These are phyloP conservation scores for Durusdinium trenchii DNA, from an alignment of 73 alveolate genomes.

Conservation along the genomic window DNA sequence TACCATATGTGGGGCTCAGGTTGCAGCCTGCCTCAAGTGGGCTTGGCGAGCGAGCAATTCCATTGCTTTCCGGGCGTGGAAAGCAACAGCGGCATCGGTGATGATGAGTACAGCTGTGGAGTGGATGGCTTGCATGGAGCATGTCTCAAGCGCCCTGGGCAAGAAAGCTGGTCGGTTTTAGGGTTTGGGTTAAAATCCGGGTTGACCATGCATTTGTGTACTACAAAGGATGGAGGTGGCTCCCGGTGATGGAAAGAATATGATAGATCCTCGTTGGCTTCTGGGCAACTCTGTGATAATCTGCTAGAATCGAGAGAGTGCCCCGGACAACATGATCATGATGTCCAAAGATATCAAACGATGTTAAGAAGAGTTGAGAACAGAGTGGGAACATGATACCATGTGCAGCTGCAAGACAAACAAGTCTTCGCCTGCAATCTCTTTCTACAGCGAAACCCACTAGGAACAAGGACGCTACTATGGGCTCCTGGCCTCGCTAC, in stretches of 20 bases:
- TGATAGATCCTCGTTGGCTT: background rate
- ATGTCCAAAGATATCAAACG: too few species aligned
- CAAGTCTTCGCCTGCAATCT: too few species aligned
- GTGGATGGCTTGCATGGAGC: constrained; percentile 80
- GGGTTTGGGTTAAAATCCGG: background rate
- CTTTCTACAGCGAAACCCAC: too few species aligned
- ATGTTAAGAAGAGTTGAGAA: too few species aligned
- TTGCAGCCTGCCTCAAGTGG: constrained; percentile 49
- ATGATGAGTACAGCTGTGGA: constrained; percentile 74
- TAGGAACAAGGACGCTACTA: too few species aligned
- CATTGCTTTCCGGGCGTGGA: constrained; percentile 34
- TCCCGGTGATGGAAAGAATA: background rate
- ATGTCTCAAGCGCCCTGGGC: background rate
- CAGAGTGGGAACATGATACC: too few species aligned
- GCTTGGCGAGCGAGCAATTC: constrained; percentile 65
- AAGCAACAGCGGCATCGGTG: constrained; percentile 49
- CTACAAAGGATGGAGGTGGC: background rate
- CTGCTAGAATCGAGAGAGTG: too few species aligned
- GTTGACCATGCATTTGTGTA: background rate
- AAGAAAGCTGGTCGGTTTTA: background rate
- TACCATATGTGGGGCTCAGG: too few species aligned
- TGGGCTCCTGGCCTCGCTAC: too few species aligned
- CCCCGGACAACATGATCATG: too few species aligned
- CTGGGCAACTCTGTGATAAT: too few species aligned
- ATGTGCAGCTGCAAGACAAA: too few species aligned